Evolutionary conservation across 2,329 filamentous ascomycete species (phyloP), one percentile per base, ranked within the genome.

Genomic region (Tolypocladium amazonense): DNA sequence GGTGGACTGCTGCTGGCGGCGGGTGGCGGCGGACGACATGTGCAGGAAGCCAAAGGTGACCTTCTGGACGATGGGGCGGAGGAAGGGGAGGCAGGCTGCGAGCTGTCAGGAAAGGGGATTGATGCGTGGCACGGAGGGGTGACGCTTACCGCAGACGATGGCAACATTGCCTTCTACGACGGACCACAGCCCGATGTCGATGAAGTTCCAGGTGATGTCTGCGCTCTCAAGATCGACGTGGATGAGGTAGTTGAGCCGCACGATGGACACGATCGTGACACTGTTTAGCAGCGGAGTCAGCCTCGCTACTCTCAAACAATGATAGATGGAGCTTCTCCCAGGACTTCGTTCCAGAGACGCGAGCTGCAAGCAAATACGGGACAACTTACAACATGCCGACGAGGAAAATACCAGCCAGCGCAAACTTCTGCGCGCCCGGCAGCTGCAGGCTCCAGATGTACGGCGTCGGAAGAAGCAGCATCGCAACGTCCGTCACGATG

Each of bases 401-500:
- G 15, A 65, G 33, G 33, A 70, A 70, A 39, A 71, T 63, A 6
- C 62, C 63, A 2, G 58, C 61, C 2, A 71, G 60, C 4, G 64
- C 66, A 15, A 68, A 3, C 45, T 68, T 71, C 27, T 68, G 65
- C 0, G 59, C 47, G 15, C 33, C 58, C 1, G 65, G 67, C 39
- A 72, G 61, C 37, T 66, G 62, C 3, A 73, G 60, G 20, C 58
- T 64, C 56, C 64, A 69, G 15, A 72, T 62, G 30, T 69, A 65
- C 2, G 68, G 69, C 1, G 70, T 59, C 1, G 71, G 71, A 1
- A 72, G 58, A 1, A 62, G 23, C 18, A 73, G 62, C 23, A 72
- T 67, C 12, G 69, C 23, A 1, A 67, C 50, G 35, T 72, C 69
- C 2, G 67, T 68, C 4, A 66, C 59, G 23, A 72, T 67, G 47